Conservation (phyloP, 83 land plant species). For the Picea abies region DNA sequence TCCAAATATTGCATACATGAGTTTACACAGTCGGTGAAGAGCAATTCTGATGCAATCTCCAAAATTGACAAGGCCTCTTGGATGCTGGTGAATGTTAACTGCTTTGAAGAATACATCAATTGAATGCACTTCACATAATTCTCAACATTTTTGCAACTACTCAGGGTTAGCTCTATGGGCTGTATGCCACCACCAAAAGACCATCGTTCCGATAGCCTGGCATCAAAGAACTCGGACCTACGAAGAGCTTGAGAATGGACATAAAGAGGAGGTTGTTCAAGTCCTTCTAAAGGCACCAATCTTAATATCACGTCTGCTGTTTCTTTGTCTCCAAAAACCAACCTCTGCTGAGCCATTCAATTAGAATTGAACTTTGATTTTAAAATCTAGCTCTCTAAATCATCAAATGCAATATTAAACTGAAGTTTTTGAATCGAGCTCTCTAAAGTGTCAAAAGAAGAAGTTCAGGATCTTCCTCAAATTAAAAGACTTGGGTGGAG, state of each 20-base stretch:
- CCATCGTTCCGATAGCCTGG: conserved; percentile 31
- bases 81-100: conserved; percentile 23
- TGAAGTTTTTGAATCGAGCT: background rate
- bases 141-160: conserved; percentile 23
- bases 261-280: background rate
- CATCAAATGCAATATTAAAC: too few relatives aligned
- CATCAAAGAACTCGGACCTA: conserved; percentile 37
- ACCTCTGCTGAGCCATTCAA: too few relatives aligned
- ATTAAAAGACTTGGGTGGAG: background rate
- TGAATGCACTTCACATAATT: conserved; percentile 27
- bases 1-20: conserved; percentile 37
- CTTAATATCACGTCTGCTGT: conserved; percentile 31
- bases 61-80: conserved; percentile 28
- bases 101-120: conserved; percentile 27
- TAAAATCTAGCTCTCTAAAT: too few relatives aligned
- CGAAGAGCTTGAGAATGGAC: conserved; percentile 32
- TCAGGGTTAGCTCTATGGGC: conserved; percentile 29
- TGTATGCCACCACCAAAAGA: background rate
- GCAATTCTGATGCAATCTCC: conserved; percentile 39
- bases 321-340: conserved; percentile 26
- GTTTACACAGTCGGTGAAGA: conserved; percentile 33
- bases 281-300: conserved; percentile 27
- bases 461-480: background rate
- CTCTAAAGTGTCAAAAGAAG: background rate
- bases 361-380: too few relatives aligned